phyloP scores from a whole-genome alignment of 345 rosid species.

The Cardiospermum halicacabum region DNA sequence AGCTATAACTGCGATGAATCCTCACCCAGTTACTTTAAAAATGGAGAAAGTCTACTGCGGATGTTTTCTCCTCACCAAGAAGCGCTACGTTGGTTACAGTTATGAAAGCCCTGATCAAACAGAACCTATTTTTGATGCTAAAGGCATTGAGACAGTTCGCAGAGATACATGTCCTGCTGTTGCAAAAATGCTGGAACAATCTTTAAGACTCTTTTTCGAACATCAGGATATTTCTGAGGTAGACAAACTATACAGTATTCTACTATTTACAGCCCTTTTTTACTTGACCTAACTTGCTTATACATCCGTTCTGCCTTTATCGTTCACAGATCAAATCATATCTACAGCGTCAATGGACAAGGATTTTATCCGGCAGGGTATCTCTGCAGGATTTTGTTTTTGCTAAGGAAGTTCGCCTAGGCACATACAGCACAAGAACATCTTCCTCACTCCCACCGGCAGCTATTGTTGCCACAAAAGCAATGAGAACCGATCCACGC shows the following conservation, averaged over 20 bases:
- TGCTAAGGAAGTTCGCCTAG: constrained; percentile 95
- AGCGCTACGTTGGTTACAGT: constrained; percentile 94
- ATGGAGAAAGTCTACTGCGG: constrained; percentile 97
- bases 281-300: not conserved
- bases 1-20: constrained; percentile 82
- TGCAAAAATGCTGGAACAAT: constrained; percentile 85
- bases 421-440: constrained; percentile 64
- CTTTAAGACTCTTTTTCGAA: constrained; percentile 74
- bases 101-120: constrained; percentile 73
- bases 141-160: constrained; percentile 96
- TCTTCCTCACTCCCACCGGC: constrained; percentile 84
- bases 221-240: constrained; percentile 64
- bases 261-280: not conserved
- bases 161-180: constrained; percentile 90
- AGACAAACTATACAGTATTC: constrained; percentile 6
- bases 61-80: constrained; percentile 93
- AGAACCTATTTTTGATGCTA: constrained; percentile 84
- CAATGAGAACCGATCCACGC: constrained; percentile 84
- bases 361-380: constrained; percentile 80
- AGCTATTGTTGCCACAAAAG: constrained; percentile 85
- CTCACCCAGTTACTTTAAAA: constrained; percentile 84
- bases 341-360: constrained; percentile 80
- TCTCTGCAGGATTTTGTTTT: constrained; percentile 90
- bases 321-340: constrained; percentile 61
- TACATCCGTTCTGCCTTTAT: not conserved